Base-by-base conservation (phyloP, 805 yeast species). In the Candida hungchunana region DNA sequence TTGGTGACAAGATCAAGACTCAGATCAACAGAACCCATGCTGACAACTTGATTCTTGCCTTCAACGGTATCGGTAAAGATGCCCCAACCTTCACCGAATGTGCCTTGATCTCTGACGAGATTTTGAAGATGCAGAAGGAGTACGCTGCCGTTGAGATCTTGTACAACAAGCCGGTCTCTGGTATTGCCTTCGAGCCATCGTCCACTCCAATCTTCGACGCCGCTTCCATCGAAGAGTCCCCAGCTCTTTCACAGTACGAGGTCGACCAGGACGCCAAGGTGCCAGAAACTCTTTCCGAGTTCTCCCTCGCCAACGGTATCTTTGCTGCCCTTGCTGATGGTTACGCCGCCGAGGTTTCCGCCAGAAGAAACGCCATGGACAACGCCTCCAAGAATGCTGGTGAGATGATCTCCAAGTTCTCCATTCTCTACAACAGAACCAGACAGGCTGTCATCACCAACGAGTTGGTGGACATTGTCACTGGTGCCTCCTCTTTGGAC, bases 291-390 rank as follows among this genome's bases (percentile, higher is more conserved):
- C 66, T 85, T 53, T 64, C 94, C 49, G 94, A 89, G 70, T 87
- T 84, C 71, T 74, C 94, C 32, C 75, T 93, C 54, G 89, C 97
- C 50, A 89, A 86, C 77, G 77, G 87, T 58, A 75, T 90, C 56
- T 77, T 82, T 64, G 69, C 89, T 58, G 97, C 96, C 44, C 76
- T 89, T 75, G 90, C 97, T 48, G 96, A 93, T 64, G 97, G 97
- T 67, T 89, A 90, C 68, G 97, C 97, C 44, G 85, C 97, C 41
- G 98, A 90, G 75, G 77, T 89, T 51, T 82, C 94, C 48, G 96
- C 98, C 43, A 89, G 98, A 81, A 89, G 98, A 80, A 90, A 87
- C 64, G 97, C 98, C 54, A 90, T 90, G 98, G 98, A 90, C 71
- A 93, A 93, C 62, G 98, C 98, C 47, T 88, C 97, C 54, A 90